A percentile compares a stretch with the other conserved stretches of the same genome.
Evolutionary conservation across 306 rosid species (phyloP).

Genomic region (Acacia acuminata): DNA sequence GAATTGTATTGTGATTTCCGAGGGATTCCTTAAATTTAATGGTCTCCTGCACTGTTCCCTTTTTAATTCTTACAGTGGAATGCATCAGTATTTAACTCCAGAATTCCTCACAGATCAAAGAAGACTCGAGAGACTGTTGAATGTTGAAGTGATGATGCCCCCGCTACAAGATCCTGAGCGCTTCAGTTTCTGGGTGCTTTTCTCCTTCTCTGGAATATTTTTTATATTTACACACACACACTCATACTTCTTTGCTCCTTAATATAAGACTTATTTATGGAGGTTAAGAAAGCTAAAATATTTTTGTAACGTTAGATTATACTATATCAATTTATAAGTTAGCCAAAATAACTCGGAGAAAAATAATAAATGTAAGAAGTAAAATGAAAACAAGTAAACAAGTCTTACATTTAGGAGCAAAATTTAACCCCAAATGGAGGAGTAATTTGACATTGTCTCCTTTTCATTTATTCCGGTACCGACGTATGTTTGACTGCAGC

Average conservation of each 20-base stretch:
- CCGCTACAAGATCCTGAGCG: slow-evolving; percentile 75
- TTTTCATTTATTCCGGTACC: slow-evolving; percentile 19
- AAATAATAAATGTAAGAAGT: no score
- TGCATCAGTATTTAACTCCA: slow-evolving; percentile 15
- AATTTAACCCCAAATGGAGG: no score
- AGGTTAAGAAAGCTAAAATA: no score
- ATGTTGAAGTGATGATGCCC: slow-evolving; percentile 85
- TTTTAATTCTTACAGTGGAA: slow-evolving; percentile 8
- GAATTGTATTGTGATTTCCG: background rate
- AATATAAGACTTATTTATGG: no score
- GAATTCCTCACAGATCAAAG: slow-evolving; percentile 61
- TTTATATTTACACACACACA: background rate
- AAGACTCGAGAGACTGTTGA: slow-evolving; percentile 69
- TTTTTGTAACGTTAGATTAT: no score
- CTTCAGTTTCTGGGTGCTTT: slow-evolving; percentile 88
- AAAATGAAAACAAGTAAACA: no score
- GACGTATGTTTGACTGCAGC: slow-evolving; percentile 50
- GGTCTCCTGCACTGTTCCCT: slow-evolving; percentile 21
- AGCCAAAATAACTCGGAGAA: no score
- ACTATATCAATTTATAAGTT: no score
- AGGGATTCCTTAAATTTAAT: slow-evolving; percentile 12
- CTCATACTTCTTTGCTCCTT: no score
- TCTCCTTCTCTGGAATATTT: background rate
- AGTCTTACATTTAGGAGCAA: no score
- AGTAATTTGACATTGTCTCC: background rate